phyloP scores from a whole-genome alignment of 2,329 filamentous ascomycete species.

The Kalmusia sp. region DNA sequence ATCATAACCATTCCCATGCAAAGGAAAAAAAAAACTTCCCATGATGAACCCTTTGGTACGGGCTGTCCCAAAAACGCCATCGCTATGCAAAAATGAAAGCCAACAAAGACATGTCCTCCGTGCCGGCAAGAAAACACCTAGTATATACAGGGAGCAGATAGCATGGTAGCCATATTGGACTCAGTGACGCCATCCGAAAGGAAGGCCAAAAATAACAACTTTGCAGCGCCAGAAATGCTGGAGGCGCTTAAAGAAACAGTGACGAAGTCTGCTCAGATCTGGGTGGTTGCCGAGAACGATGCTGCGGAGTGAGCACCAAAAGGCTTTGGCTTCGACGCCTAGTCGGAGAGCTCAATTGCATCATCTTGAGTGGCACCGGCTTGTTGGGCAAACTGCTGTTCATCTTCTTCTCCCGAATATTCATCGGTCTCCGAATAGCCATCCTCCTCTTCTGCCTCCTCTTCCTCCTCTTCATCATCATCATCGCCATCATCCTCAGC shows the following conservation, averaged over 20 bases:
- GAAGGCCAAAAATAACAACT: too few species aligned
- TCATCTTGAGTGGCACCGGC: conserved; percentile 40
- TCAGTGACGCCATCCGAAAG: too few species aligned
- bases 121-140: neutral
- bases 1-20: conserved; percentile 2
- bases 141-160: neutral
- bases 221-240: too few species aligned
- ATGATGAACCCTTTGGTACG: neutral
- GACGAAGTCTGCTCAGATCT: too few species aligned
- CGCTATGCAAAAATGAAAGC: conserved; percentile 14
- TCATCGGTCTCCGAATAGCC: conserved; percentile 6
- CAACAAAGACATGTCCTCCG: neutral
- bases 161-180: too few species aligned
- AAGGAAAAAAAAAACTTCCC: neutral
- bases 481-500: conserved; percentile 18
- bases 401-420: conserved; percentile 19
- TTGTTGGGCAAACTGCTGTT: conserved; percentile 14
- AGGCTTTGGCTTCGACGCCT: too few species aligned
- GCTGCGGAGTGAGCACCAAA: too few species aligned
- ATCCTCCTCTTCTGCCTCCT: conserved; percentile 15
- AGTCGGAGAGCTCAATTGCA: conserved; percentile 45
- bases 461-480: conserved; percentile 20
- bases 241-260: too few species aligned
- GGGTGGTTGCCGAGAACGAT: too few species aligned
- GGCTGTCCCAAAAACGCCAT: conserved; percentile 6